These are phyloP conservation scores for Leccinum subgranulosum DNA, from an alignment of 768 basidiomycete genomes.

Conservation along the genomic window DNA sequence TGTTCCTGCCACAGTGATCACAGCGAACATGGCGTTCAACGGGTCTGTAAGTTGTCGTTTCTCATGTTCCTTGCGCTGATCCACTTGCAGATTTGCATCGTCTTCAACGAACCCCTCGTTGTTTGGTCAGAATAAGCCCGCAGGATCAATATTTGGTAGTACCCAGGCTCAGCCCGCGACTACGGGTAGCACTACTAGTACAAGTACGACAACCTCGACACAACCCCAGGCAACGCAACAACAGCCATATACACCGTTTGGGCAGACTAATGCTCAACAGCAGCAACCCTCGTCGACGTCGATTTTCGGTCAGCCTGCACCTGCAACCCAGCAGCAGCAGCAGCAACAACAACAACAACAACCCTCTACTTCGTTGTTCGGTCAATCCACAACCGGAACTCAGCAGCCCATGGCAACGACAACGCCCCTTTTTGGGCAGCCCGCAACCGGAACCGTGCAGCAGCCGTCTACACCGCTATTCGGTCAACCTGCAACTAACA, in stretches of 20 bases:
- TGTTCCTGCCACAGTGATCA: neutral
- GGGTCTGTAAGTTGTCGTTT: constrained; percentile 14
- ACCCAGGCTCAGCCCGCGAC: constrained; percentile 24
- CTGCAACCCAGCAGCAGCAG: constrained; percentile 31
- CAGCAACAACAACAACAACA: constrained; percentile 27
- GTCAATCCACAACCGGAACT: constrained; percentile 22
- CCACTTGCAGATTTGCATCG: constrained; percentile 33
- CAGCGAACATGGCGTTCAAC: constrained; percentile 18
- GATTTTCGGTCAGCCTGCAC: constrained; percentile 22
- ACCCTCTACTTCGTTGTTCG: constrained; percentile 22
- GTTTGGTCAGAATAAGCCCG: constrained; percentile 34
- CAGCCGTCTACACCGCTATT: constrained; percentile 32
- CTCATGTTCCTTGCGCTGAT: constrained; percentile 5
- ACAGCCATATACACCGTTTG: neutral
- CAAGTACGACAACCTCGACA: constrained; percentile 10
- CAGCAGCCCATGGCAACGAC: constrained; percentile 25
- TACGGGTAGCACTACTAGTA: constrained; percentile 2
- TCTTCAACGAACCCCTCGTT: constrained; percentile 37
- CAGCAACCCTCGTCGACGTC: constrained; percentile 5
- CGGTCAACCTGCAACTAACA: constrained; percentile 30
- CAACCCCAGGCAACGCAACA: constrained; percentile 17
- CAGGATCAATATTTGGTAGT: constrained; percentile 38
- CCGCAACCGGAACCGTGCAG: constrained; percentile 27
- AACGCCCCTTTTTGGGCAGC: constrained; percentile 30
- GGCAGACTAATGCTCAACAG: neutral